Base-by-base conservation (phyloP, 306 rosid species). In the Cucurbita moschata region DNA sequence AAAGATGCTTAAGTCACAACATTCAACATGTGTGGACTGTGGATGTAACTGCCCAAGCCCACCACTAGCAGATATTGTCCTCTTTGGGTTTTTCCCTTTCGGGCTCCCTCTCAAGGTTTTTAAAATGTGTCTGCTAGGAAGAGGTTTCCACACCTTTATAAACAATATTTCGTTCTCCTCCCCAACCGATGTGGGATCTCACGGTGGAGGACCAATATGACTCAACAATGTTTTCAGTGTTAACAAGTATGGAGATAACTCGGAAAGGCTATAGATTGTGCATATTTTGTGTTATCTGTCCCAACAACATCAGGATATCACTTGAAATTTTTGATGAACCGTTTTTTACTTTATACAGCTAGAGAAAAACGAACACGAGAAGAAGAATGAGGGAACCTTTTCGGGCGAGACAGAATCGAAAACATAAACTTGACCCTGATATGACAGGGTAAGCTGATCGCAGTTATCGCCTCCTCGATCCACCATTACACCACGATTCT, bases 391-490 rank as follows among this genome's bases (percentile, higher is more conserved):
- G 65, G 39, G 40, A 55, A 89, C 96, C 96, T 89, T 89, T 79
- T 87, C 92, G 0, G 96, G 86, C 7, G 92, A 83, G 42, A 87
- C 96, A 4, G 85, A 76, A 37, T 85, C 88, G 10, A 89, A 89
- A 26, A 89, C 92, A 77, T 87, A 85, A 81, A 87, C 92, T 79
- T 89, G 92, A 30, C 90, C 90, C 81, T 87, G 89, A 76, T 83
- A 89, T 10, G 96, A 89, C 81, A 89, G 76, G 8, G 87, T 89
- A 42, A 89, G 96, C 75, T 87, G 95, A 71, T 85, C 91, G 52
- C 83, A 88, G 75, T 64, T 79, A 63, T 82, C 88, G 46, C 68
- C 49, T 30, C 80, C 86, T 61, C 78, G 85, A 43, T 83, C 86
- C 73, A 87, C 76, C 39, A 87, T 55, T 54, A 66, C 82, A 63